phyloP scores from a whole-genome alignment of 208 protist genomes.

The Crithidia expoeki region DNA sequence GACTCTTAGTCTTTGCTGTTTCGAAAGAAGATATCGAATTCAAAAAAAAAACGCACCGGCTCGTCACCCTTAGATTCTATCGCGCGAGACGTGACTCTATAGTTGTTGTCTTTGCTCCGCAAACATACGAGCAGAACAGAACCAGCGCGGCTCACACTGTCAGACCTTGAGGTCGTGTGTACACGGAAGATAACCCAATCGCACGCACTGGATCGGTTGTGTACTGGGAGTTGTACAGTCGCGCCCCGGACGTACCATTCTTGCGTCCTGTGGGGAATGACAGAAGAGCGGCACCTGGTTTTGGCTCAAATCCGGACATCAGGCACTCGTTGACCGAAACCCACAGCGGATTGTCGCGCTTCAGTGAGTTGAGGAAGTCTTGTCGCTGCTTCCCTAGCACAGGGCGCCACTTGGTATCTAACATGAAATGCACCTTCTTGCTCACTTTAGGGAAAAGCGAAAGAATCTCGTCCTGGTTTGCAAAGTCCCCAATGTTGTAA shows the following conservation, averaged over 20 bases:
- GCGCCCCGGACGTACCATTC: conserved; percentile 29
- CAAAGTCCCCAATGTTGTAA: conserved; percentile 89
- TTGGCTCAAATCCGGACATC: conserved; percentile 86
- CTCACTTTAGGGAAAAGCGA: conserved; percentile 84
- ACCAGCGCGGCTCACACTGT: conserved; percentile 45
- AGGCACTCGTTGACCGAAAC: conserved; percentile 90
- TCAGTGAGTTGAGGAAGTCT: conserved; percentile 66
- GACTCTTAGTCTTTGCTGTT: too few species aligned
- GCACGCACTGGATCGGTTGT: conserved; percentile 89
- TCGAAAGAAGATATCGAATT: too few species aligned
- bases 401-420: conserved; percentile 88
- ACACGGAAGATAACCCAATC: conserved; percentile 77
- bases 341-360: conserved; percentile 74
- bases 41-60: too few species aligned
- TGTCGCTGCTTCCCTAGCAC: conserved; percentile 86
- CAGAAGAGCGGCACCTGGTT: conserved; percentile 36
- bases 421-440: conserved; percentile 84
- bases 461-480: conserved; percentile 69
- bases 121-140: too few species aligned
- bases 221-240: conserved; percentile 88
- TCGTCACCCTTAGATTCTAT: too few species aligned
- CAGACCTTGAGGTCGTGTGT: conserved; percentile 75
- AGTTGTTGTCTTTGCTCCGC: too few species aligned
- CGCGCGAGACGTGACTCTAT: too few species aligned
- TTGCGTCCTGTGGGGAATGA: conserved; percentile 39